These are phyloP conservation scores for Ceratocystis albifundus DNA, from an alignment of 2,329 filamentous ascomycete genomes.

Conservation along the genomic window DNA sequence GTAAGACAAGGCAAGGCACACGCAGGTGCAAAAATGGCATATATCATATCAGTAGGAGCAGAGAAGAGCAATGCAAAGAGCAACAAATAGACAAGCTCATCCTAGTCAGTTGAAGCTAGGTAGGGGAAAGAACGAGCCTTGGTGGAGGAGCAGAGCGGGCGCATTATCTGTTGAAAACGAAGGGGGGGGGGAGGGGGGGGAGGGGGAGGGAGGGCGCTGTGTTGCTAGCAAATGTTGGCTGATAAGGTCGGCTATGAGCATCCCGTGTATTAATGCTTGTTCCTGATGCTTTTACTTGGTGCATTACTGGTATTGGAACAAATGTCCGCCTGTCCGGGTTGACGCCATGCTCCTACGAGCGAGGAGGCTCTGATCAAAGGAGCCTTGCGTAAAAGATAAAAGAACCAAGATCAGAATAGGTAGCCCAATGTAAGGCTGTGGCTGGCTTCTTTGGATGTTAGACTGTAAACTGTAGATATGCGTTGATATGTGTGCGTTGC, in stretches of 20 bases:
- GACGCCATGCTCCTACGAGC: neutral
- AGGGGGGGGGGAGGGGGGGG: too few species aligned
- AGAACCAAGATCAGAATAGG: too few species aligned
- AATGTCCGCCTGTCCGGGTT: neutral
- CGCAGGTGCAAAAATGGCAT: neutral
- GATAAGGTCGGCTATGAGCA: neutral
- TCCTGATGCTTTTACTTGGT: neutral
- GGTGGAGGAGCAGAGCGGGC: constrained; percentile 1
- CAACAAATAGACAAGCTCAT: neutral
- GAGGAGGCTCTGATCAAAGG: neutral
- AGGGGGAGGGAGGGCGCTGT: too few species aligned
- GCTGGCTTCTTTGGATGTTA: neutral
- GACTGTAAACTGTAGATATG: neutral
- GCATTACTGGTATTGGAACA: neutral
- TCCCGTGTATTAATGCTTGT: neutral
- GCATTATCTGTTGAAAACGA: neutral
- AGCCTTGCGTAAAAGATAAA: neutral
- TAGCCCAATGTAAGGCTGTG: neutral
- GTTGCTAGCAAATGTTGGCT: neutral
- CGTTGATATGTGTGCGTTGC: too few species aligned
- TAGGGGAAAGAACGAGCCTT: neutral
- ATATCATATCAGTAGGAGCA: neutral
- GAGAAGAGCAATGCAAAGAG: neutral
- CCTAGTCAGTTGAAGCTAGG: neutral
- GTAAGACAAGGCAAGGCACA: neutral